Percentiles rank a stretch among this genome's conserved stretches.
These are phyloP conservation scores for Ogataea methylovora DNA, from an alignment of 805 yeast genomes.

Conservation along the genomic window DNA sequence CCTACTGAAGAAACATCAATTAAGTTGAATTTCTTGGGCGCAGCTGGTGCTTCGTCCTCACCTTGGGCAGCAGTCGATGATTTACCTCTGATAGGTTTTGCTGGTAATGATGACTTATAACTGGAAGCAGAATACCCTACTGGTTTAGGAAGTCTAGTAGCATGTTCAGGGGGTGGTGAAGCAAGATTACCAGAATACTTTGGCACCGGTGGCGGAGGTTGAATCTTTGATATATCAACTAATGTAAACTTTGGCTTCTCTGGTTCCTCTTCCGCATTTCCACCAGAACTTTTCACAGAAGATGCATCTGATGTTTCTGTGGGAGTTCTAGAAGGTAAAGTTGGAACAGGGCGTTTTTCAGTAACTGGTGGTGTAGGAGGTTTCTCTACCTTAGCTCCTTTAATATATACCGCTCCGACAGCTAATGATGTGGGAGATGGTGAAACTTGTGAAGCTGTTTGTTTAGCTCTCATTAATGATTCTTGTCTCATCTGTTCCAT, in stretches of 20 bases:
- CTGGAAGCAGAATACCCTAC: background rate
- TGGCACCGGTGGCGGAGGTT: slow-evolving; percentile 21
- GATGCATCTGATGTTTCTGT: slow-evolving; percentile 7
- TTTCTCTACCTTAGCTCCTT: too few relatives aligned
- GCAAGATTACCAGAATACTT: slow-evolving; percentile 2
- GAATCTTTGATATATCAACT: slow-evolving; percentile 19
- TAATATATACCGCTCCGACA: too few relatives aligned
- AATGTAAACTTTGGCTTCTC: slow-evolving; percentile 14
- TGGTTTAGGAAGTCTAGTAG: background rate
- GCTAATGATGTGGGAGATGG: slow-evolving; percentile 3
- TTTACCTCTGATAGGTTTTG: too few relatives aligned
- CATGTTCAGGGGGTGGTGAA: slow-evolving; percentile 1
- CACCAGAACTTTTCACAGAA: slow-evolving; percentile 1
- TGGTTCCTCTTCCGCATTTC: slow-evolving; percentile 1
- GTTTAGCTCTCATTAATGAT: slow-evolving; percentile 18
- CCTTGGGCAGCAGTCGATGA: background rate
- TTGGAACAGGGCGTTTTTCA: slow-evolving; percentile 4
- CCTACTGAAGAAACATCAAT: slow-evolving; percentile 13
- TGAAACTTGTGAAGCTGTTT: slow-evolving; percentile 3
- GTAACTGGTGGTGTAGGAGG: slow-evolving; percentile 2
- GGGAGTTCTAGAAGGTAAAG: slow-evolving; percentile 3
- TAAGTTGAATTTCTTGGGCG: slow-evolving; percentile 10
- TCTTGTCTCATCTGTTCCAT: slow-evolving; percentile 20
- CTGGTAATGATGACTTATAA: background rate
- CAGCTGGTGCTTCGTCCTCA: slow-evolving; percentile 1